phyloP scores from a whole-genome alignment of 2,329 filamentous ascomycete genomes.

The Cladobotryum mycophilum region DNA sequence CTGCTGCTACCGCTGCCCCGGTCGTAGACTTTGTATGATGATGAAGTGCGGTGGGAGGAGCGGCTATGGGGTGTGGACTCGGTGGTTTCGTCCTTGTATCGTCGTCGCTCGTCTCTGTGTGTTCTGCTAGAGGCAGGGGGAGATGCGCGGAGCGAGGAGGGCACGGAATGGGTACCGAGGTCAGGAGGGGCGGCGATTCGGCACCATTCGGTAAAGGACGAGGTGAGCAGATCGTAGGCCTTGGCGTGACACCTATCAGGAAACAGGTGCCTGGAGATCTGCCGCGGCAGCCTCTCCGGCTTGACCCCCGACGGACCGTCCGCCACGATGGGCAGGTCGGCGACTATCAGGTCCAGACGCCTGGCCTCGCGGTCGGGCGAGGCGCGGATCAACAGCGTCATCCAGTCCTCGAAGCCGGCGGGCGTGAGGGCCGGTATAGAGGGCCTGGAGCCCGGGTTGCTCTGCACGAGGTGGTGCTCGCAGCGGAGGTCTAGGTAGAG shows the following conservation, averaged over 20 bases:
- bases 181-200: background rate
- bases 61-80: no score
- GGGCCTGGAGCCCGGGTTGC: conserved; percentile 43
- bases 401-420: conserved; percentile 64
- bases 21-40: no score
- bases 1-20: background rate
- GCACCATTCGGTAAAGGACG: conserved; percentile 5
- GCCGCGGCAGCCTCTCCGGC: conserved; percentile 70
- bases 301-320: conserved; percentile 35
- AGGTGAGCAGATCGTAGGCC: conserved; percentile 48
- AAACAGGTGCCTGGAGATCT: conserved; percentile 67
- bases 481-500: conserved; percentile 50
- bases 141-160: background rate
- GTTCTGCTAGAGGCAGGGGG: no score
- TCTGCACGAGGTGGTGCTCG: conserved; percentile 61
- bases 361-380: conserved; percentile 70
- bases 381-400: conserved; percentile 64
- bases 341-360: conserved; percentile 61
- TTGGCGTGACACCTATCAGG: conserved; percentile 53
- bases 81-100: no score
- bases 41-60: background rate
- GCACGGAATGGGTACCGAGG: no score
- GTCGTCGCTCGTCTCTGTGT: no score
- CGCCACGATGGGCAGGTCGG: conserved; percentile 60
- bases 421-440: conserved; percentile 60